Evolutionary conservation across 2,329 filamentous ascomycete genomes (phyloP), one percentile per base, ranked within the genome.

Genomic region (Colletotrichum sp.): DNA sequence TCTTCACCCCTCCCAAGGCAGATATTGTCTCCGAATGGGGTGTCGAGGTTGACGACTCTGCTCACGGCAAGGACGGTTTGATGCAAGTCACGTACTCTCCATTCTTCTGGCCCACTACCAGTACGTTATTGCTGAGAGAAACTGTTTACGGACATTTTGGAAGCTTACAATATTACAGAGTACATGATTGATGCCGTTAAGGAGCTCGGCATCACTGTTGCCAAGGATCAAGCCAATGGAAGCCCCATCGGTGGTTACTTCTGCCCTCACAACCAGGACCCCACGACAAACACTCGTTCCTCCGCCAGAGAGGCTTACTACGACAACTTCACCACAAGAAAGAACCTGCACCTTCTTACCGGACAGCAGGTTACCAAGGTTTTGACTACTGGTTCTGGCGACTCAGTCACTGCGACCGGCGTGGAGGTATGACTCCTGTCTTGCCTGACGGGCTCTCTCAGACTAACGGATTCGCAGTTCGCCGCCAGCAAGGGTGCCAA

Each of bases 31-130:
- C 68, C 5, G 72, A 82, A 36, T 83, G 81, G 69, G 79, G 77
- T 16, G 80, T 83, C n/a, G 79, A 81, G 30, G 80, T 76, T 21
- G 82, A 83, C 30, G 69, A 77, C 1, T 62, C 69, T 18, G 79
- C 77, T 8, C 81, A 82, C 49, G 82, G 82, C 3, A 76, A 49
- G 8, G 76, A 80, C 12, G 82, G 82, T 4, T 73, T 80, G 28
- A 75, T 83, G 24, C 79, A 83, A 34, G 79, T 78, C 12, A 82
- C 79, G 21, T 83, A 82, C 66, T 81, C 82, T 5, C 80, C 80
- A 3, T 83, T 79, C n/a, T 83, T 81, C 69, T 83, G 80, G 81
- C 80, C 80, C 2, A 79, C 81, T 36, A 82, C 81, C 59, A 80
- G 79, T 74, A 21, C 12, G 59, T 24, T 21, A 2, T 52, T 36